Evolutionary conservation across 2,329 filamentous ascomycete genomes (phyloP).

Genomic region (Aspergillus pseudoviridinutans): DNA sequence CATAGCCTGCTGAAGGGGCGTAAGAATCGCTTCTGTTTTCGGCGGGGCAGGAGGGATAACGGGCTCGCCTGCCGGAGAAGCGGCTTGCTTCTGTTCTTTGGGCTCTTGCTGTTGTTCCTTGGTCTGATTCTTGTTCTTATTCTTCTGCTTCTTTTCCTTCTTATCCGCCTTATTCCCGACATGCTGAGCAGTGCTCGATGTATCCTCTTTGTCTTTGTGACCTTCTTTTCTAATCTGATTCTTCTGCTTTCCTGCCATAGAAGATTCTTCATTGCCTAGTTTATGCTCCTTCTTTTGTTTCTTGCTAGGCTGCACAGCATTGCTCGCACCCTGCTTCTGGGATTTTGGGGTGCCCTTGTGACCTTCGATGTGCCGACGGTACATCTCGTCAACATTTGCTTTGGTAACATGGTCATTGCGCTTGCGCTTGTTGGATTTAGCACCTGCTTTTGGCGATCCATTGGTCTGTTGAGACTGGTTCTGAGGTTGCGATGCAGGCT

Average conservation of each 20-base stretch:
- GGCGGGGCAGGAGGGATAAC: conserved; percentile 36
- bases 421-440: conserved; percentile 51
- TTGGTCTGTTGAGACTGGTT: conserved; percentile 50
- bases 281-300: conserved; percentile 29
- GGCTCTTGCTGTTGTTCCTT: conserved; percentile 22
- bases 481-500: conserved; percentile 54
- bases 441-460: conserved; percentile 23
- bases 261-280: conserved; percentile 11
- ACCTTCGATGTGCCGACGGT: conserved; percentile 73
- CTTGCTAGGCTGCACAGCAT: conserved; percentile 20
- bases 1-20: conserved; percentile 91
- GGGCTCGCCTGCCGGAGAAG: conserved; percentile 10
- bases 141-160: conserved; percentile 16
- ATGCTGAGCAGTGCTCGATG: conserved; percentile 6
- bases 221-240: conserved; percentile 7
- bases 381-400: conserved; percentile 72
- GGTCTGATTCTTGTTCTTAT: conserved; percentile 33
- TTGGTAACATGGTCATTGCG: conserved; percentile 53
- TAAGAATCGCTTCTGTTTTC: conserved; percentile 61
- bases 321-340: conserved; percentile 34
- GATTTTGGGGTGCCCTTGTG: conserved; percentile 40
- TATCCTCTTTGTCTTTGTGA: conserved; percentile 25
- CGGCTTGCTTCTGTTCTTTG: conserved; percentile 13
- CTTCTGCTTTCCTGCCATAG: neutral
- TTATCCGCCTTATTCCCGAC: conserved; percentile 25